Evolutionary conservation across 768 basidiomycete species (phyloP), one percentile per base, ranked within the genome.

Genomic region (Boletus rufocinnamomeus): DNA sequence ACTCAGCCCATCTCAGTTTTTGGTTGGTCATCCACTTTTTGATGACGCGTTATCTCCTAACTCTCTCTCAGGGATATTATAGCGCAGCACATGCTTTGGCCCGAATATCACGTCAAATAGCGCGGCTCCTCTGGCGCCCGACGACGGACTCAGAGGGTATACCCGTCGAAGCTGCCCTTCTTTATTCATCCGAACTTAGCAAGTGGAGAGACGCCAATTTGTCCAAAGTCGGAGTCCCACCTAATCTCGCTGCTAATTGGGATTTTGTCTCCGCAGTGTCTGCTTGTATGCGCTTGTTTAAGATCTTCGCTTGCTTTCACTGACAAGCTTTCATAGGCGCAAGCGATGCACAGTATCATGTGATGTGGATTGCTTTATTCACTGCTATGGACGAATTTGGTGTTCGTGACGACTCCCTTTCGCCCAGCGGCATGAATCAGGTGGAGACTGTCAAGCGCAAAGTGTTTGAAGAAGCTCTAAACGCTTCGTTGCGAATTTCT

Each of bases 261-360:
- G 93, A 97, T 66, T 98, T 96, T 65, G 85, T 95, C 46, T 80
- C 82, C 23, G 86, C 85, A n/a, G 83, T 87, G 25, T 82, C 82
- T 13, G 83, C 84, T 13, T 86, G 85, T 82, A 59, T 62, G 82
- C 69, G 1, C 35, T 47, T 56, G 16, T 57, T 46, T 38, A 28
- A 17, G 17, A 9, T n/a, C 25, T 6, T 27, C n/a, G 11, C 52
- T 16, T 17, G 19, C 17, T 19, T 27, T 47, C 14, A 27, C 46
- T 54, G 52, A 61, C 45, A 45, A 14, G 32, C 6, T 35, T 23
- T 40, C 34, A 30, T 77, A 76, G 89, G 89, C 63, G 88, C 89
- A 21, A 91, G 89, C 67, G 91, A 95, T 69, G 90, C 91, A 30
- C 92, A 89, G 30, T 95, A 91, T 70, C 94, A 97, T 74, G 84